phyloP scores from a whole-genome alignment of 2,329 filamentous ascomycete genomes.

The Apiospora phragmitis region DNA sequence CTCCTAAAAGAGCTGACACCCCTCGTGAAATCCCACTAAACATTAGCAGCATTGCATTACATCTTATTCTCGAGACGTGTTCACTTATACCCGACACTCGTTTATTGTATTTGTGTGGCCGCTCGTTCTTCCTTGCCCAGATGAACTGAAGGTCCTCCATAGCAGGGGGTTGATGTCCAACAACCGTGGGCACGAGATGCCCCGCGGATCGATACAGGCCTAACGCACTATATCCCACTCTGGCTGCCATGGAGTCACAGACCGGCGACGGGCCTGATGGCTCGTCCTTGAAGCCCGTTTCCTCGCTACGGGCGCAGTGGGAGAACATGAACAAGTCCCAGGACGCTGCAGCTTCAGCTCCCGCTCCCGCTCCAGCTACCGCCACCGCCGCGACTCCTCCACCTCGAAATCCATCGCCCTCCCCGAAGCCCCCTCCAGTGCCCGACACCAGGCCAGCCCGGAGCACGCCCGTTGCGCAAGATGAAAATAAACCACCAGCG shows the following conservation, averaged over 20 bases:
- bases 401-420: slow-evolving; percentile 34
- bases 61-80: not conserved
- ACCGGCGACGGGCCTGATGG: slow-evolving; percentile 66
- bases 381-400: slow-evolving; percentile 33
- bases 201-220: slow-evolving; percentile 6
- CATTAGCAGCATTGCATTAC: slow-evolving; percentile 8
- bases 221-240: slow-evolving; percentile 1
- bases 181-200: slow-evolving; percentile 8
- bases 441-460: slow-evolving; percentile 32
- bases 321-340: slow-evolving; percentile 68
- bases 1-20: slow-evolving; percentile 7
- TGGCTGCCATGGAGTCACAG: slow-evolving; percentile 42
- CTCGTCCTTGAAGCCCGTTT: slow-evolving; percentile 80
- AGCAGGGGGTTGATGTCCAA: not conserved
- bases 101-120: not conserved
- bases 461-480: slow-evolving; percentile 24
- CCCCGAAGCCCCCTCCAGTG: slow-evolving; percentile 33
- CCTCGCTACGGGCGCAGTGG: slow-evolving; percentile 77
- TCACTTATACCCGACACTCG: not conserved
- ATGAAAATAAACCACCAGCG: slow-evolving; percentile 27
- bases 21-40: not conserved
- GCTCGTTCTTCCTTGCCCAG: slow-evolving; percentile 2
- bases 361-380: slow-evolving; percentile 24
- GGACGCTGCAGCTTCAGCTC: slow-evolving; percentile 28
- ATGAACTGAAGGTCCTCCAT: slow-evolving; percentile 9